Base-by-base conservation (phyloP, 116 monocot species). In the Iris pallida region DNA sequence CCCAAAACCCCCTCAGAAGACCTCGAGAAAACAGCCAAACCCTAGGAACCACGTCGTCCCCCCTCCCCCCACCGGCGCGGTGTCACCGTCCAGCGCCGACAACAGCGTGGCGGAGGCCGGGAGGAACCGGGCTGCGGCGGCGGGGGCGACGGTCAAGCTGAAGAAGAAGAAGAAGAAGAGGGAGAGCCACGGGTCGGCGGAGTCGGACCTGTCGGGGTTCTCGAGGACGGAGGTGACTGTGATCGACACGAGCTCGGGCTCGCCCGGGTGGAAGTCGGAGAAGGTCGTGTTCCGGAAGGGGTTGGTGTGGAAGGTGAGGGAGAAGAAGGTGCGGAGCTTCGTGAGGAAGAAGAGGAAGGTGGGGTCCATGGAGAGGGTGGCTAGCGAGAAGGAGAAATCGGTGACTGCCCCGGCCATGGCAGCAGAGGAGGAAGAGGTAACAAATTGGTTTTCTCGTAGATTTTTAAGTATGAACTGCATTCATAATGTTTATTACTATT, bases 141-240 rank as follows among this genome's bases (percentile, higher is more conserved):
- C 78, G 0, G 86, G 73, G 55, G 72, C 51, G 62, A 85, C 71
- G 81, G 30, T 30, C 30, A 30, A 30, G 30, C 30, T 30, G 30
- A 30, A 30, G 30, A 85, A 76, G 72, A 71, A 48, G 17, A 54
- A 53, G 64, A 85, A 73, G 64, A 57, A 73, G 65, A 44, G 62
- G 42, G 69, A 45, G 48, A 47, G 45, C 13, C 54, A 55, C 9
- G 48, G 68, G 17, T 17, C 42, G 10, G 59, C 43, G 54, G 77
- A 67, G 7, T 77, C 57, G 45, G 77, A 80, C 66, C 55, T 73
- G 16, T 47, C 51, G 15, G 69, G 30, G 30, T 82, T 49, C 49
- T 81, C 82, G 53, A 67, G 82, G 59, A 91, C 86, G 17, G 91
- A 88, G 52, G 88, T 88, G 68, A 91, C 91, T 16, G 95, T 95